Conservation (phyloP, 2,329 filamentous ascomycete species). For the Xylogone sp. region DNA sequence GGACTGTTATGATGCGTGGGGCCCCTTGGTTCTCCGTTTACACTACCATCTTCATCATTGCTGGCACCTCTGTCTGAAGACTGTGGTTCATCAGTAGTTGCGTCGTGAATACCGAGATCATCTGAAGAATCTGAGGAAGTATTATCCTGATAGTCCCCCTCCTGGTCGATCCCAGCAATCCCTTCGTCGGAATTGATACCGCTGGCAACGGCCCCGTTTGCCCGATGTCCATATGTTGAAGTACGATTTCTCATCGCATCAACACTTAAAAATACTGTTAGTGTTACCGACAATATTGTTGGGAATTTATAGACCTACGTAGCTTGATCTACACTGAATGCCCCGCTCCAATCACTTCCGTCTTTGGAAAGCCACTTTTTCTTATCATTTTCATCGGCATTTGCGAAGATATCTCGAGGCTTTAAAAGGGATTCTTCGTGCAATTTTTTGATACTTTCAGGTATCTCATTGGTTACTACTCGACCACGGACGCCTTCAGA, state of each 20-base stretch:
- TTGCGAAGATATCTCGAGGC: conserved; percentile 75
- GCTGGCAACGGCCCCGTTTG: conserved; percentile 9
- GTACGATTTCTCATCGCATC: neutral
- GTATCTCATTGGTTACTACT: conserved; percentile 69
- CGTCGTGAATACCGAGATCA: conserved; percentile 59
- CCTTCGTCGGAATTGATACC: conserved; percentile 19
- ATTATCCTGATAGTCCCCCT: conserved; percentile 19
- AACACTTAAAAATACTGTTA: conserved; percentile 11
- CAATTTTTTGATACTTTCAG: conserved; percentile 66
- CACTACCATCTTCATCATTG: neutral
- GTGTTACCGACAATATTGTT: conserved; percentile 5
- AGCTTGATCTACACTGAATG: conserved; percentile 74
- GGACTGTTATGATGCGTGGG: conserved; percentile 42
- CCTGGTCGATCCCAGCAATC: conserved; percentile 11
- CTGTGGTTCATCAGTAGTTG: conserved; percentile 13
- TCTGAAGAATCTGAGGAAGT: conserved; percentile 25
- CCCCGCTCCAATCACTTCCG: conserved; percentile 82
- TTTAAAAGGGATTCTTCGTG: conserved; percentile 79
- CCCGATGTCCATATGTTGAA: neutral
- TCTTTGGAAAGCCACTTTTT: conserved; percentile 74
- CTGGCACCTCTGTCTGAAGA: neutral
- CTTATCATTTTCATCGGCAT: conserved; percentile 68
- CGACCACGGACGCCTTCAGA: conserved; percentile 45
- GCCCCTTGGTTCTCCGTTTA: conserved; percentile 1
- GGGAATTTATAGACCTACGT: conserved; percentile 14